These are phyloP conservation scores for Salix koriyanagi DNA, from an alignment of 345 rosid genomes.

Conservation along the genomic window DNA sequence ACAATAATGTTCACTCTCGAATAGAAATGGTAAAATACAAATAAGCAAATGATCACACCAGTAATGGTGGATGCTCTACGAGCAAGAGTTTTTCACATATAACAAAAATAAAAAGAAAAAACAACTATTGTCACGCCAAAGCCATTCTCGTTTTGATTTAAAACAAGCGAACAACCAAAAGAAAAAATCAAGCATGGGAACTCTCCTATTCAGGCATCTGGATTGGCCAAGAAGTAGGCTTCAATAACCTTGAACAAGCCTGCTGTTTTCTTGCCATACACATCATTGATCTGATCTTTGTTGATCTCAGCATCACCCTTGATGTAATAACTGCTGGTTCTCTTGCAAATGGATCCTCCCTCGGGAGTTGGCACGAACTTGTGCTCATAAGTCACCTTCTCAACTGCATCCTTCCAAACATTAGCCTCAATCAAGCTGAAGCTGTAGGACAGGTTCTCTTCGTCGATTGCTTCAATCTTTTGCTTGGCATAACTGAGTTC, in stretches of 20 bases:
- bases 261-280: background rate
- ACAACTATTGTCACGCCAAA: background rate
- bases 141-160: background rate
- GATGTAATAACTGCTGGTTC: background rate
- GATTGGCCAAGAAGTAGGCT: background rate
- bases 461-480: too few species aligned
- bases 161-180: too few species aligned
- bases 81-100: too few species aligned
- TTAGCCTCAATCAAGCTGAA: too few species aligned
- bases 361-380: background rate
- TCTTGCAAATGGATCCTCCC: conserved; percentile 1
- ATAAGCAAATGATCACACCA: background rate
- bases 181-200: too few species aligned
- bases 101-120: background rate
- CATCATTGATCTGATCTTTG: background rate
- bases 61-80: too few species aligned
- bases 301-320: background rate
- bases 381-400: background rate
- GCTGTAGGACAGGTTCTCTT: too few species aligned
- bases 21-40: background rate
- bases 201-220: background rate
- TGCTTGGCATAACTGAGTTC: background rate
- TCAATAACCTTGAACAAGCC: conserved; percentile 8
- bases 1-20: background rate
- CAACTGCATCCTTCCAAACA: background rate